A percentile compares a stretch with the other conserved stretches of the same genome.
Evolutionary conservation across 345 rosid genomes (phyloP).

Genomic region (Gossypium mustelinum): DNA sequence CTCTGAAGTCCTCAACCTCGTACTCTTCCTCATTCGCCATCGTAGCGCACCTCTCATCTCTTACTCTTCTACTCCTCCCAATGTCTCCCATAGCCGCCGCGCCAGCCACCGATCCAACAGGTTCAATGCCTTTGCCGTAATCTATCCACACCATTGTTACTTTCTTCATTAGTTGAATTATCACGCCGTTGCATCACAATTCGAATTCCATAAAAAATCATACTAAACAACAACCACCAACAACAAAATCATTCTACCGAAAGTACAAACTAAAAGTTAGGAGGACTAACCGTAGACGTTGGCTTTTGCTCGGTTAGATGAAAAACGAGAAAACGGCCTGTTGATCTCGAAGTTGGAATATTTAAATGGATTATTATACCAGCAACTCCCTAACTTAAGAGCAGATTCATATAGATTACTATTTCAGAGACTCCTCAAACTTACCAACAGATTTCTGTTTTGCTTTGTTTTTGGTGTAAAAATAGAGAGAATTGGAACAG

Average conservation of each 20-base stretch:
- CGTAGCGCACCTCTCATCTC: neutral
- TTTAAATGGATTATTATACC: neutral
- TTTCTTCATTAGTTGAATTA: neutral
- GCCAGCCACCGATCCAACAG: slow-evolving; percentile 15
- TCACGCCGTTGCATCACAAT: neutral
- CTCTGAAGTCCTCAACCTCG: slow-evolving; percentile 37
- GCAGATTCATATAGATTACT: neutral
- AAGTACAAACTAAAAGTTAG: neutral
- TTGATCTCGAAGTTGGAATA: neutral
- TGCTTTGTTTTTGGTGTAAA: neutral
- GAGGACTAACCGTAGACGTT: neutral
- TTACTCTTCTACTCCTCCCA: neutral
- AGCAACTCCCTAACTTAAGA: neutral
- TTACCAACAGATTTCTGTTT: neutral
- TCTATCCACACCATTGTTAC: neutral
- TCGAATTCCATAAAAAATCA: neutral
- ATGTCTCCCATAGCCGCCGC: slow-evolving; percentile 14
- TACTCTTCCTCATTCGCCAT: slow-evolving; percentile 17
- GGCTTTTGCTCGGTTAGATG: neutral
- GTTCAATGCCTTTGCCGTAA: neutral
- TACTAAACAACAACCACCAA: neutral
- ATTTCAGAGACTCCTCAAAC: neutral
- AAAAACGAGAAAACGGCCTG: neutral
- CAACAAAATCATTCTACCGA: neutral
- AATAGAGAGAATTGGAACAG: neutral